phyloP scores from a whole-genome alignment of 2,329 filamentous ascomycete species.

The Aurifilum marmelostoma region DNA sequence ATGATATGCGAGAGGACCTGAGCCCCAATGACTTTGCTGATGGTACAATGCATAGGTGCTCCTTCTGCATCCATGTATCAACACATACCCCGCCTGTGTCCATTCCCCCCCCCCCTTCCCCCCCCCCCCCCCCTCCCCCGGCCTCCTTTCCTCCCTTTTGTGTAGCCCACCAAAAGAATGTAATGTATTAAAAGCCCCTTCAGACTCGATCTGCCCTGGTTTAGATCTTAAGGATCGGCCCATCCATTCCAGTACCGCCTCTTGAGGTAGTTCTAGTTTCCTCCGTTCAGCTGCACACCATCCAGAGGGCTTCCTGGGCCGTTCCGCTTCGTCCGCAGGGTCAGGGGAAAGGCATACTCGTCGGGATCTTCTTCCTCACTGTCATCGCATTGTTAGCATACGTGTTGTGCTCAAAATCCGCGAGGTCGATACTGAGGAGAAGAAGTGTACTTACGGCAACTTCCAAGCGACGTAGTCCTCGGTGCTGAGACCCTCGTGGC shows the following conservation, averaged over 20 bases:
- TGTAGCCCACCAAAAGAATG: neutral
- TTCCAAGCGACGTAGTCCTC: constrained; percentile 99
- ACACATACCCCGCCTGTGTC: too few relatives aligned
- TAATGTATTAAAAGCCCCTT: neutral
- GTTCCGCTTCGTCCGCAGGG: constrained; percentile 57
- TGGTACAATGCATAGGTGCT: constrained; percentile 5
- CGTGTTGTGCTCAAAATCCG: neutral
- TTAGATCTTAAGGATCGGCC: neutral
- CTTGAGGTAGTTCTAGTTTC: constrained; percentile 35
- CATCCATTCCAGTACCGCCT: neutral
- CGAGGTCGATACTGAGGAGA: neutral
- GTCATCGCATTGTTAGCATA: constrained; percentile 18
- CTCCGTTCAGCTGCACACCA: constrained; percentile 45
- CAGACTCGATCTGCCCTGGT: neutral
- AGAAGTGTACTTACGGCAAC: constrained; percentile 74
- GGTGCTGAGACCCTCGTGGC: constrained; percentile 87
- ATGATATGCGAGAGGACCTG: constrained; percentile 6
- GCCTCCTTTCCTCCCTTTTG: neutral
- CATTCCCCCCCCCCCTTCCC: too few relatives aligned
- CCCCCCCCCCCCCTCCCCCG: neutral
- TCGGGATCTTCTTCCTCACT: constrained; percentile 93
- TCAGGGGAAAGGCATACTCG: constrained; percentile 65
- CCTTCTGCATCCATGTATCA: constrained; percentile 3
- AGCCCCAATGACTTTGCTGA: neutral
- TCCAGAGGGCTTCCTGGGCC: constrained; percentile 47